Base-by-base conservation (phyloP, 345 rosid species). In the Sisymbrium altissimum region DNA sequence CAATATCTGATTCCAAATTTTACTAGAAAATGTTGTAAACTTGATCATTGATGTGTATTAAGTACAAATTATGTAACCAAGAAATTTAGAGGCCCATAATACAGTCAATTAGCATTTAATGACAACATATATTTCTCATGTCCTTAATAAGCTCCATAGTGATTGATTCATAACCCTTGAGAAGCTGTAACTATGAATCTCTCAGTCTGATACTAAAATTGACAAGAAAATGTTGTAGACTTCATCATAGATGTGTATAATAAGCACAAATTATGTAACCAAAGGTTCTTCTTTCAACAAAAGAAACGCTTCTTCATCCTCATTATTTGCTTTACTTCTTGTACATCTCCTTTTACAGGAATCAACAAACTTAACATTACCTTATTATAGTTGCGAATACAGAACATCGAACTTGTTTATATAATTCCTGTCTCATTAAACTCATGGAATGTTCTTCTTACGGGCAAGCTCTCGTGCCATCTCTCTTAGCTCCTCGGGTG, bases 401-500 rank as follows among this genome's bases (percentile, higher is more conserved):
- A 9, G n/a, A 35, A 61, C 66, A 58, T 45, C 10, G 1, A 3
- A 40, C 40, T 30, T 54, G 0, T 6, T 7, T 58, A 18, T 35
- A 36, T 5, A 21, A 23, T 14, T 33, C 4, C 2, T 0, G 0
- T 49, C 6, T 38, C 21, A 60, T 40, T 4, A 19, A 29, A 2
- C 36, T 54, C 50, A 74, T 0, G 41, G 64, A n/a, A 13, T 38
- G 32, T 82, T 76, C 74, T 63, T 82, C 83, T 84, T 77, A 38
- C 84, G 86, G 9, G 81, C 82, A 48, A 84, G 75, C 63, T 81
- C 84, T 39, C 85, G 82, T 3, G 86, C 87, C 83, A 77, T 82
- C 48, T 84, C 90, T 55, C 87, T 79, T 6, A 84, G 43, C 72
- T 86, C 87, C 40, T 86, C 87, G 0, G 90, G 85, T 5, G 87